Evolutionary conservation across 306 rosid genomes (phyloP).

Genomic region (Vachellia pachyceras): DNA sequence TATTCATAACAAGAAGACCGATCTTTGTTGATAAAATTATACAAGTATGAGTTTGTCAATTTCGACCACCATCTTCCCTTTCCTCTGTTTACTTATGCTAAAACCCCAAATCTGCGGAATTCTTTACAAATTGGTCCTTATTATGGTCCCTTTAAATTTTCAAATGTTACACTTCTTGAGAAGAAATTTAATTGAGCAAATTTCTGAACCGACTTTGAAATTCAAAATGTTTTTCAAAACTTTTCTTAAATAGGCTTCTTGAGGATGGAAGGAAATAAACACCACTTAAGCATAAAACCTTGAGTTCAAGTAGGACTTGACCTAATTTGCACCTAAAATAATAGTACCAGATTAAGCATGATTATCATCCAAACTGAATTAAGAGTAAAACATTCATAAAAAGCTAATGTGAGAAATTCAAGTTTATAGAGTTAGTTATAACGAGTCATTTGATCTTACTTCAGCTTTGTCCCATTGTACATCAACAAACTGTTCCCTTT

Average conservation of each 20-base stretch:
- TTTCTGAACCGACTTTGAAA: background rate
- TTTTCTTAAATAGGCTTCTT: background rate
- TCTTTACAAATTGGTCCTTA: background rate
- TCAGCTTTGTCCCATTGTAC: slow-evolving; percentile 39
- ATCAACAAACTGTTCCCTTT: slow-evolving; percentile 37
- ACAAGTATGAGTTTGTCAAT: too few relatives aligned
- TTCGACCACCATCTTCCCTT: too few relatives aligned
- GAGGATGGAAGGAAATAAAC: background rate
- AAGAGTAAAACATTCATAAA: background rate
- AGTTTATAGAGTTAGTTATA: slow-evolving; percentile 6
- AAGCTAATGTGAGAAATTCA: slow-evolving; percentile 7
- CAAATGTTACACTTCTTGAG: background rate
- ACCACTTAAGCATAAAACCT: background rate
- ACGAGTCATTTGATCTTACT: slow-evolving; percentile 31
- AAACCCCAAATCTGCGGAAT: too few relatives aligned
- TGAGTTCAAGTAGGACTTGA: background rate
- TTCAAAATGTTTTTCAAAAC: too few relatives aligned
- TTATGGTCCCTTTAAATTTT: background rate
- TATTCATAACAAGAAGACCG: too few relatives aligned
- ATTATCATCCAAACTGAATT: background rate
- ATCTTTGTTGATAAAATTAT: too few relatives aligned
- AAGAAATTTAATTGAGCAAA: background rate
- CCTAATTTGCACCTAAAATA: background rate
- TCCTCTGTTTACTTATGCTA: too few relatives aligned
- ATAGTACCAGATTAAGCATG: background rate